Base-by-base conservation (phyloP, 2,329 filamentous ascomycete species). In the Paecilomyces sp. region DNA sequence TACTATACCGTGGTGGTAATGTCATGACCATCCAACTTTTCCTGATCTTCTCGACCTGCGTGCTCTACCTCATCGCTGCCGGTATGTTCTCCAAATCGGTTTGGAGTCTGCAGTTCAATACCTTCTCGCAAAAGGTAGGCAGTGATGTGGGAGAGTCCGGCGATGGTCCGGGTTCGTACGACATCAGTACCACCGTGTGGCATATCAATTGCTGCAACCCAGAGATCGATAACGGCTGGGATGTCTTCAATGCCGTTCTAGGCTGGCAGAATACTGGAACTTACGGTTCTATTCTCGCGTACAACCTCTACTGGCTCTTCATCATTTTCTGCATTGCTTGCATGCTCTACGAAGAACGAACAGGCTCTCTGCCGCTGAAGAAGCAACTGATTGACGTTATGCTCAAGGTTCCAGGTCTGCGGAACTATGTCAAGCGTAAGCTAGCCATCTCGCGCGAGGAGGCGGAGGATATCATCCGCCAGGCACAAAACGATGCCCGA, bases 211-310 rank as follows among this genome's bases (percentile, higher is more conserved):
- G 89, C 79, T 93, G 90, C 71, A 92, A 85, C 67, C 88, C 91
- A 0, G 77, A 85, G 55, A 73, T 87, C 33, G 86, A 89, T 62
- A 87, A 88, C 50, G 89, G 88, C 55, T 96, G 91, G 91, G 90
- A 90, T 59, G 86, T 96, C 66, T 90, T 96, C 80, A 93, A 94
- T 67, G 87, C 90, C 60, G 80, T 96, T 58, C 80, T 96, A 11
- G 91, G 92, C 59, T 96, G 91, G 91, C 84, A 86, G 64, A 96
- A 96, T 78, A 91, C 88, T 13, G 92, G 90, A 6, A 95, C 91
- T 2, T 92, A 92, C 67, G 90, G 91, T 56, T 92, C 90, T 0
- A 88, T 96, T 64, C 85, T 96, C 63, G 86, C 88, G 1, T 96
- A 96, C 78, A 94, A 94, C 70, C 58, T 93, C 13, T 96, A 95